Percentiles rank a stretch among this genome's conserved stretches.
These are phyloP conservation scores for Xylariales sp. DNA, from an alignment of 2,329 filamentous ascomycete species.

Conservation along the genomic window DNA sequence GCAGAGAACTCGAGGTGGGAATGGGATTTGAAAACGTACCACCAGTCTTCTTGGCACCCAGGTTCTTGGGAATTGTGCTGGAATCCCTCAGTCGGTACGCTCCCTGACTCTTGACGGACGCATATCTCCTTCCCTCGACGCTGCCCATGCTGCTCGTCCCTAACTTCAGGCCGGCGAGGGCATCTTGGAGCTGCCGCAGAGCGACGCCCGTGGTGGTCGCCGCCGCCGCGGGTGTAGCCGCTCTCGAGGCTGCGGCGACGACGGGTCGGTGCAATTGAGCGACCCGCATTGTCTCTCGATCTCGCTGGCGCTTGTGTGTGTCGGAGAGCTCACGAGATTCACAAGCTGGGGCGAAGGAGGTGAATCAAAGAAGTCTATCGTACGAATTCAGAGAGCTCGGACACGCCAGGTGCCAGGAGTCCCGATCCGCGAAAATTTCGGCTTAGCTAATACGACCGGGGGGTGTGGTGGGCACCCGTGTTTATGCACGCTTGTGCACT, in stretches of 20 bases:
- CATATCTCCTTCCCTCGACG: constrained; percentile 48
- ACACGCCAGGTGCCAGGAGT: no score
- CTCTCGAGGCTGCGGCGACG: constrained; percentile 28
- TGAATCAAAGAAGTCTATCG: no score
- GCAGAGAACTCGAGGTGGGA: not conserved
- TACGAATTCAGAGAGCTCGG: no score
- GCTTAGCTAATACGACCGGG: constrained; percentile 9
- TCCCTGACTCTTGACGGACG: constrained; percentile 61
- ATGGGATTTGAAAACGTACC: constrained; percentile 47
- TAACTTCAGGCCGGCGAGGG: constrained; percentile 24
- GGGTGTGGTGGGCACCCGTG: no score
- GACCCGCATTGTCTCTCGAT: constrained; percentile 42
- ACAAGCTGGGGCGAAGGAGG: no score
- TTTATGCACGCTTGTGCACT: no score
- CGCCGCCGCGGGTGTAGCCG: constrained; percentile 14
- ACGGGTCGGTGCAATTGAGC: constrained; percentile 39
- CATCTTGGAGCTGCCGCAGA: constrained; percentile 28
- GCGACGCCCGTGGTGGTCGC: constrained; percentile 6
- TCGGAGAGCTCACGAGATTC: no score
- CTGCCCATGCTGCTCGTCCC: constrained; percentile 27
- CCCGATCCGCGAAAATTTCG: constrained; percentile 12
- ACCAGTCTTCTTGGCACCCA: constrained; percentile 90
- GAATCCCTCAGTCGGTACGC: constrained; percentile 62
- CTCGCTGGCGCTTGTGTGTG: constrained; percentile 7
- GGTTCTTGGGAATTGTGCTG: constrained; percentile 67